Percentiles rank a stretch among this genome's conserved stretches.
phyloP scores from a whole-genome alignment of 768 basidiomycete species.

The Hypholoma fasciculare region DNA sequence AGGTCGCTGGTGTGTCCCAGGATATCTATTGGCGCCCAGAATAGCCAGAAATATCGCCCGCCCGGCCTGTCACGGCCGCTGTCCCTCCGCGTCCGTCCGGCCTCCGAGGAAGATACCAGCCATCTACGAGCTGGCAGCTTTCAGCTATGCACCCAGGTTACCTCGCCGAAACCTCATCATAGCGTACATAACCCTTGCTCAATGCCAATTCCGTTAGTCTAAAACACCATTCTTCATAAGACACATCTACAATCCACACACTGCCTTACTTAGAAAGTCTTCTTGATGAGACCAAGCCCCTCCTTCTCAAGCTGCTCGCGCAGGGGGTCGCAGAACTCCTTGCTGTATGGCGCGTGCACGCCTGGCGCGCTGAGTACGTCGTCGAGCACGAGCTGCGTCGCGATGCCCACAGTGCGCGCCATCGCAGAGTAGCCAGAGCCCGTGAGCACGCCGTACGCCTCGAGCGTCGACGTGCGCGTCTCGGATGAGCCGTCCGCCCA shows the following conservation, averaged over 20 bases:
- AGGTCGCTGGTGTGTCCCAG: too few relatives aligned
- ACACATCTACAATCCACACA: not conserved
- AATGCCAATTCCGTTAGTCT: not conserved
- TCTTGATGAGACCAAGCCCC: conserved; percentile 74
- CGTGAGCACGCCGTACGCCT: conserved; percentile 76
- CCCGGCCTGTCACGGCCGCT: too few relatives aligned
- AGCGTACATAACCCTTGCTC: too few relatives aligned
- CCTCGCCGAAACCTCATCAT: too few relatives aligned
- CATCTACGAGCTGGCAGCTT: too few relatives aligned
- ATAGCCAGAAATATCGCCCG: too few relatives aligned
- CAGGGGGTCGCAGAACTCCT: conserved; percentile 80
- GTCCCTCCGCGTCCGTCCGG: too few relatives aligned
- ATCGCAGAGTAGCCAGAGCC: conserved; percentile 81
- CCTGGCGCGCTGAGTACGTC: conserved; percentile 79
- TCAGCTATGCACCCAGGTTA: too few relatives aligned
- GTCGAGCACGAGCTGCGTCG: conserved; percentile 88
- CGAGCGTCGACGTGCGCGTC: conserved; percentile 88
- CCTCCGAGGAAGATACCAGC: too few relatives aligned
- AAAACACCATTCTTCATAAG: not conserved
- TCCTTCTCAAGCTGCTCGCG: conserved; percentile 67
- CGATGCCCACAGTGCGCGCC: conserved; percentile 92
- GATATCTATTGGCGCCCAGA: too few relatives aligned
- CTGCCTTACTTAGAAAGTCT: conserved; percentile 46
- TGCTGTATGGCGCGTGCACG: conserved; percentile 83
- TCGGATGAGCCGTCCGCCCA: conserved; percentile 75